Evolutionary conservation across 2,329 filamentous ascomycete species (phyloP).

Genomic region (Myriosclerotinia curreyana): DNA sequence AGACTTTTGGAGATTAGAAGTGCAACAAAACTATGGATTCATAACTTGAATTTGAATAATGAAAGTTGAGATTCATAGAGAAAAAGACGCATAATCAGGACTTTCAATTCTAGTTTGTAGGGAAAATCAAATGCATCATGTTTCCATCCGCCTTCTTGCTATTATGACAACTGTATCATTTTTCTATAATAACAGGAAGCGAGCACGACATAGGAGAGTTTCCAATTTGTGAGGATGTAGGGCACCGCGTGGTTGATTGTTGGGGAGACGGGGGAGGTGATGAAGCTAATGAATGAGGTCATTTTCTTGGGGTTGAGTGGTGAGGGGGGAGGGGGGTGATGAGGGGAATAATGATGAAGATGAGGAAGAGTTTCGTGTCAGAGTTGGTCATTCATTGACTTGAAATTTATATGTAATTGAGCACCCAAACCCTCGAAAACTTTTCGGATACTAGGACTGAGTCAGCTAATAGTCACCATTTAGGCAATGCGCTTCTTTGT

Average conservation of each 20-base stretch:
- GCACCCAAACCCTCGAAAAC: background rate
- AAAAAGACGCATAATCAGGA: no score
- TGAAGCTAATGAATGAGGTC: background rate
- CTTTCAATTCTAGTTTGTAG: no score
- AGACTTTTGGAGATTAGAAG: no score
- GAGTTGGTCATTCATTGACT: background rate
- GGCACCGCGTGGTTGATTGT: background rate
- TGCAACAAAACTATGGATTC: no score
- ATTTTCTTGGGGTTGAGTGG: background rate
- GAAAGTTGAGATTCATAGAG: no score
- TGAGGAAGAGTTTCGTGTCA: no score
- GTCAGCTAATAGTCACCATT: background rate
- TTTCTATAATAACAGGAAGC: background rate
- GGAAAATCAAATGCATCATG: no score
- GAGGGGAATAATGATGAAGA: background rate
- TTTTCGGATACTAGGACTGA: background rate
- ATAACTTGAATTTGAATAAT: no score
- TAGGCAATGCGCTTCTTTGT: background rate
- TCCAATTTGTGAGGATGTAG: constrained; percentile 7
- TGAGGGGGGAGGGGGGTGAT: no score
- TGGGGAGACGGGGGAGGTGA: background rate
- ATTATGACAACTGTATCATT: no score
- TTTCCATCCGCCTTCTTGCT: no score
- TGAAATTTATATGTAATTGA: background rate
- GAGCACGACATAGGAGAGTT: background rate